Base-by-base conservation (phyloP, 495 filamentous ascomycete genomes). In the Aspergillus nanangensis region DNA sequence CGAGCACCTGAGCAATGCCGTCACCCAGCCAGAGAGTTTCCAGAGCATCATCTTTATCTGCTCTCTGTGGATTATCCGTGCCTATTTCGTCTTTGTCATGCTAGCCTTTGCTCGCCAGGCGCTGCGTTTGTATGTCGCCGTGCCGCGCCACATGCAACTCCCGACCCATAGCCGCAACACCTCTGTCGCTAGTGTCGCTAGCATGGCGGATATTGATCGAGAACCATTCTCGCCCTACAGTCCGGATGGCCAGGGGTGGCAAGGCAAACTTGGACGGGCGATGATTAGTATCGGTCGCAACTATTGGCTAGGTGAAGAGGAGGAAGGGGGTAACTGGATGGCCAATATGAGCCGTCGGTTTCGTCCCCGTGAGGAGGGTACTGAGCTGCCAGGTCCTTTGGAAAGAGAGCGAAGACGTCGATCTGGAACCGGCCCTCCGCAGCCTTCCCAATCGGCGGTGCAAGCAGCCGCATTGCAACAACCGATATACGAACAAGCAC, bases 51-150 rank as follows among this genome's bases (percentile, higher is more conserved):
- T 82, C 2, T 76, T 92, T 38, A 84, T 94, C 48, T 74, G 76
- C 5, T 54, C 75, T 7, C 74, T 96, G 25, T 93, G 86, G 78
- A 62, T 77, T 2, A 58, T 95, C 10, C 73, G 90, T 19, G 46
- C 83, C 10, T 96, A 95, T 63, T 88, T 90, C 52, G 75, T 83
- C 36, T 70, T 95, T 19, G 76, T 95, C 33, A 77, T 94, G 61
- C 77, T 91, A 56, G 81, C 88, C 14, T 90, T 84, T 59, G 88
- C 90, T 10, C 78, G 89, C 39, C 72, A 79, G 45, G 78, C 86
- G 9, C 65, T 96, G 36, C 77, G 86, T 21, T 52, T 72, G 25
- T 74, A 75, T 53, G 59, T 77, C 33, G 65, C 67, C 18, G 64
- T 69, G 23, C 70, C 70, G 44, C 65, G 65, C 20, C 68, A 74